Conservation (phyloP, 768 basidiomycete species). For the Macrolepiota albuminosa region DNA sequence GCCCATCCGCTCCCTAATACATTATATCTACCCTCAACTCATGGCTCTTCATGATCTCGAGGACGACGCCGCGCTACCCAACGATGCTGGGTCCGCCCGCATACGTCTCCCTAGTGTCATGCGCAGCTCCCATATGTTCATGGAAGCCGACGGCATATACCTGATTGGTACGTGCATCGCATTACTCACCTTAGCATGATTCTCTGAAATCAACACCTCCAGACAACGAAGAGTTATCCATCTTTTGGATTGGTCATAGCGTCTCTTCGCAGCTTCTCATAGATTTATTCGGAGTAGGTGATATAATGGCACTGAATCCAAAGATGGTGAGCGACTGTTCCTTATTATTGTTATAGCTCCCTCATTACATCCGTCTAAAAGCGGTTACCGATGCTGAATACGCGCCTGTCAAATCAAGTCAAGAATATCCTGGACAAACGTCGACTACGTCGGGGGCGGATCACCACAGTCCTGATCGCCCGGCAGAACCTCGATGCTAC, state of each 20-base stretch:
- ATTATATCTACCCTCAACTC: slow-evolving; percentile 83
- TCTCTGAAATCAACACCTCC: neutral
- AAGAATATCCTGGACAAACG: slow-evolving; percentile 80
- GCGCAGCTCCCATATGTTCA: slow-evolving; percentile 78
- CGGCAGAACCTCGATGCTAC: slow-evolving; percentile 90
- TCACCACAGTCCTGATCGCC: slow-evolving; percentile 65
- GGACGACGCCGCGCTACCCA: slow-evolving; percentile 65
- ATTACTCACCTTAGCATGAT: slow-evolving; percentile 2
- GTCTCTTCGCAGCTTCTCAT: slow-evolving; percentile 76
- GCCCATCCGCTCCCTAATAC: slow-evolving; percentile 65
- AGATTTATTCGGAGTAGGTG: slow-evolving; percentile 84
- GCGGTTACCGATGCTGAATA: slow-evolving; percentile 69
- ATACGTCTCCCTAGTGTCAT: slow-evolving; percentile 71
- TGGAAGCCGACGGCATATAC: slow-evolving; percentile 92
- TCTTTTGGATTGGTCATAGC: slow-evolving; percentile 87
- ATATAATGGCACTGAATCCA: slow-evolving; percentile 63
- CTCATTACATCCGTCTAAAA: slow-evolving; percentile 23
- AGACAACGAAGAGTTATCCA: slow-evolving; percentile 87
- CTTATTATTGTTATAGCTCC: neutral
- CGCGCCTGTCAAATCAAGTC: slow-evolving; percentile 77
- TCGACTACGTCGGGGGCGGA: slow-evolving; percentile 44
- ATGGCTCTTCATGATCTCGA: slow-evolving; percentile 85
- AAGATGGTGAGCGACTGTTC: slow-evolving; percentile 49
- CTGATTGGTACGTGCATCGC: slow-evolving; percentile 61
- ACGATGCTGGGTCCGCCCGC: slow-evolving; percentile 41